A percentile compares a stretch with the other conserved stretches of the same genome.
phyloP scores from a whole-genome alignment of 257 asterid genomes.

The Solanum corneliomulleri region DNA sequence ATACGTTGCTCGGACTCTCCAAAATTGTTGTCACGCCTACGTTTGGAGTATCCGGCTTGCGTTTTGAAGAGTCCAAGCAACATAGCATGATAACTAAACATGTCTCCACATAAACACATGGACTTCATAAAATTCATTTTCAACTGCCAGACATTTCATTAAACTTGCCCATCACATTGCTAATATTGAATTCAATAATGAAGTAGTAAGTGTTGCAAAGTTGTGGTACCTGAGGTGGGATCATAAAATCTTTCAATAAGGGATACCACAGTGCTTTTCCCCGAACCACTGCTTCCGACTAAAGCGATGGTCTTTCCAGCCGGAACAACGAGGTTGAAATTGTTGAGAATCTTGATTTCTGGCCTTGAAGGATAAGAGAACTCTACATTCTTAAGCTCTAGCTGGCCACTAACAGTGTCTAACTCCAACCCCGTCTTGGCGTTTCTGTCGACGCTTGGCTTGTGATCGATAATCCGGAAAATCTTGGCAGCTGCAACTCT shows the following conservation, averaged over 20 bases:
- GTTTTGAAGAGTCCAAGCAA: background rate
- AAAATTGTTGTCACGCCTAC: background rate
- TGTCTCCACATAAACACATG: background rate
- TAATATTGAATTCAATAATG: background rate
- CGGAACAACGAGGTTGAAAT: conserved; percentile 51
- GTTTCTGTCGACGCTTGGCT: conserved; percentile 48
- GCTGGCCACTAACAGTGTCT: conserved; percentile 52
- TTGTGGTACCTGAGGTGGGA: conserved; percentile 58
- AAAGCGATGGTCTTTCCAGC: conserved; percentile 84
- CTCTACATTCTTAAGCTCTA: conserved; percentile 60
- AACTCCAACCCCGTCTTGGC: conserved; percentile 51
- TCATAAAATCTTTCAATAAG: conserved; percentile 89
- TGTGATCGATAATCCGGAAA: conserved; percentile 65
- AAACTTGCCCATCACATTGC: background rate
- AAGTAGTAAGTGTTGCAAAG: background rate
- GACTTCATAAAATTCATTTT: background rate
- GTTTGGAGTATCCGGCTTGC: background rate
- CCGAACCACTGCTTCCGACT: conserved; percentile 92
- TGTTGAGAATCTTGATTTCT: conserved; percentile 44
- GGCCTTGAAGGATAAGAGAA: conserved; percentile 79
- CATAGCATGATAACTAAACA: background rate
- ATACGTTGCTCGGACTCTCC: background rate
- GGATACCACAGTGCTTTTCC: conserved; percentile 87
- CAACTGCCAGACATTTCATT: background rate
- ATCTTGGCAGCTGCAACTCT: conserved; percentile 89